phyloP scores from a whole-genome alignment of 306 rosid species.

The Cucumis cinereus region DNA sequence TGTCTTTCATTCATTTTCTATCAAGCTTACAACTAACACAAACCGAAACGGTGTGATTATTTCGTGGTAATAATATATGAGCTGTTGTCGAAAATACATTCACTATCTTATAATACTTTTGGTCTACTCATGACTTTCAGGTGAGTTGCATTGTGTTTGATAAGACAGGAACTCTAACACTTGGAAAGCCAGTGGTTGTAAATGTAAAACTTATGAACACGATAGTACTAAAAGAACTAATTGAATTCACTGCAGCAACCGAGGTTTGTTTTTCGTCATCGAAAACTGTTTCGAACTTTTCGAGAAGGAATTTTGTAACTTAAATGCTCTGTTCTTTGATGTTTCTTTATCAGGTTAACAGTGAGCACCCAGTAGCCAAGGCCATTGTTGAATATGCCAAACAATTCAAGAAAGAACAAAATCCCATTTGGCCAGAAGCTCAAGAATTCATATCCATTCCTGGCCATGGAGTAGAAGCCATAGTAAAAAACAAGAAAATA shows the following conservation, averaged over 20 bases:
- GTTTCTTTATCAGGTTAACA: constrained; percentile 48
- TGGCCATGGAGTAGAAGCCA: constrained; percentile 73
- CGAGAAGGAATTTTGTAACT: not conserved
- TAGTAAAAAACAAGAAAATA: constrained; percentile 3
- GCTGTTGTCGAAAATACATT: not conserved
- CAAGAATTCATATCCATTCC: constrained; percentile 45
- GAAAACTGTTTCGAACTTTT: not conserved
- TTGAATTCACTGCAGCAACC: constrained; percentile 58
- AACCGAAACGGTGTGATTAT: not conserved
- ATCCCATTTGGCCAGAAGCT: constrained; percentile 52
- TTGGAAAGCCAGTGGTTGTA: constrained; percentile 70
- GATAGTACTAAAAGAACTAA: constrained; percentile 28
- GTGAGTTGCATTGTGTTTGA: constrained; percentile 78
- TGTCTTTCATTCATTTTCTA: not conserved
- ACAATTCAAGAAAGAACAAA: constrained; percentile 31
- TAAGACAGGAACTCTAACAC: constrained; percentile 88
- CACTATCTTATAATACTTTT: not conserved
- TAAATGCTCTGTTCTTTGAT: not conserved
- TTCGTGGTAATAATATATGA: not conserved
- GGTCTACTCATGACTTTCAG: constrained; percentile 13
- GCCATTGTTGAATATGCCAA: constrained; percentile 66
- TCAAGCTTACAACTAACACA: not conserved
- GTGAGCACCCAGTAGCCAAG: constrained; percentile 82
- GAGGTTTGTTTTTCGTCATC: constrained; percentile 30
- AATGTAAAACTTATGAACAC: constrained; percentile 28